Evolutionary conservation across 306 rosid species (phyloP).

Genomic region (Vigna hirtella): DNA sequence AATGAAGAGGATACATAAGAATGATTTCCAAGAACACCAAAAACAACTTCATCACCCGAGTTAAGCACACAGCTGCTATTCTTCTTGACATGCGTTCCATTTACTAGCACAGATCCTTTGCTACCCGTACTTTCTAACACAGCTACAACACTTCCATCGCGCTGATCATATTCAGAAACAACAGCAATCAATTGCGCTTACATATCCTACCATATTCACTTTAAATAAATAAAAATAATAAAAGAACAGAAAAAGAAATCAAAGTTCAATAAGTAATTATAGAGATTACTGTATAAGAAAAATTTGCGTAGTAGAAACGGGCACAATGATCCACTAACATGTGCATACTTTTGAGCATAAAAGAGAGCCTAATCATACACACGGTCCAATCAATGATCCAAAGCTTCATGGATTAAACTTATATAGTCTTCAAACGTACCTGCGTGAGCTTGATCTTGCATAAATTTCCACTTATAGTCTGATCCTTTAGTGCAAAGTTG

Average conservation of each 20-base stretch:
- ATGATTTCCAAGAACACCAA: constrained; percentile 72
- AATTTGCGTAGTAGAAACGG: background rate
- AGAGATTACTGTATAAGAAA: background rate
- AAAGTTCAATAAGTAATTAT: background rate
- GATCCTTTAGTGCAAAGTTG: constrained; percentile 71
- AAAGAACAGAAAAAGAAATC: background rate
- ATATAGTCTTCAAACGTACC: constrained; percentile 51
- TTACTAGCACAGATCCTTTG: constrained; percentile 80
- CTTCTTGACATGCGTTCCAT: constrained; percentile 76
- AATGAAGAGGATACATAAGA: constrained; percentile 84
- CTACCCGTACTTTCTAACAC: constrained; percentile 75
- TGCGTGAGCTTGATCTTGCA: constrained; percentile 77
- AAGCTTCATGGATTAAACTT: background rate
- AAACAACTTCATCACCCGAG: constrained; percentile 87
- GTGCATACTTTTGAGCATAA: background rate
- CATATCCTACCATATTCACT: constrained; percentile 43
- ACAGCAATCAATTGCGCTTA: constrained; percentile 54
- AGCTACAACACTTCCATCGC: constrained; percentile 62
- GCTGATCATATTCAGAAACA: constrained; percentile 57
- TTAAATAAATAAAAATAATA: constrained; percentile 27
- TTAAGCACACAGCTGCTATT: constrained; percentile 60
- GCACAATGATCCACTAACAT: constrained; percentile 5
- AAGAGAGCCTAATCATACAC: constrained; percentile 21
- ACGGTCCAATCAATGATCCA: constrained; percentile 6
- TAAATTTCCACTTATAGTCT: constrained; percentile 55